Base-by-base conservation (phyloP, 78 protist species). In the Planoprotostelium fungivorum region DNA sequence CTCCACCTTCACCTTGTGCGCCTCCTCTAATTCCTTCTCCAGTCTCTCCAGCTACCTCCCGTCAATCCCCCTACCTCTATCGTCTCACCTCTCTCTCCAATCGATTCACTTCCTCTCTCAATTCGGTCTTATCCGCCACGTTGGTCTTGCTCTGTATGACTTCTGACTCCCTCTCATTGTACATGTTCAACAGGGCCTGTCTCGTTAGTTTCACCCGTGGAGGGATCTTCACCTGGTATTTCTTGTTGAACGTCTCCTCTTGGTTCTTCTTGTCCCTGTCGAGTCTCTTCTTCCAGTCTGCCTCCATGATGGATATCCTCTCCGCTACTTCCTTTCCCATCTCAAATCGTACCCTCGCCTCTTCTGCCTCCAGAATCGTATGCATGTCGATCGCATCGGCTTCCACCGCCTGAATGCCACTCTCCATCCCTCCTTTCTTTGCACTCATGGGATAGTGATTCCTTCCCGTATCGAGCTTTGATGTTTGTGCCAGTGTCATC, bases 401-500 rank as follows among this genome's bases (percentile, higher is more conserved):
- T 25, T 51, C 73, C 31, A 51, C 73, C 5, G 73, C 73, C 31
- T 51, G 5, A 51, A 51, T 51, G 73, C 31, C 5, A 5, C 5
- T 51, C 31, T 51, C 73, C 16, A 51, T 16, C 16, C 31, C 73
- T 5, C 31, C 31, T 51, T 51, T 51, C 16, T 51, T 51, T 16
- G 73, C 16, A 16, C 73, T 51, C 31, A 16, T 16, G 73, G 73
- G 73, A 51, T 25, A 51, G 16, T 51, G 5, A 51, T 51, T 51
- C 16, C 73, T 51, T 51, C 91, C 91, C 35, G 63, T 89, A 51
- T 92, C 88, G 86, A 92, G 38, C 38, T 89, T 88, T 28, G 88
- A 38, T n/a, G n/a, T n/a, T n/a, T 89, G 88, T 25, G 92, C 90
- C n/a, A 51, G 31, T 5, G 94, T 90, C 35, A 94, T 87, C 38